A percentile compares a stretch with the other conserved stretches of the same genome.
These are phyloP conservation scores for Lathyrus sativus DNA, from an alignment of 306 rosid species.

Conservation along the genomic window DNA sequence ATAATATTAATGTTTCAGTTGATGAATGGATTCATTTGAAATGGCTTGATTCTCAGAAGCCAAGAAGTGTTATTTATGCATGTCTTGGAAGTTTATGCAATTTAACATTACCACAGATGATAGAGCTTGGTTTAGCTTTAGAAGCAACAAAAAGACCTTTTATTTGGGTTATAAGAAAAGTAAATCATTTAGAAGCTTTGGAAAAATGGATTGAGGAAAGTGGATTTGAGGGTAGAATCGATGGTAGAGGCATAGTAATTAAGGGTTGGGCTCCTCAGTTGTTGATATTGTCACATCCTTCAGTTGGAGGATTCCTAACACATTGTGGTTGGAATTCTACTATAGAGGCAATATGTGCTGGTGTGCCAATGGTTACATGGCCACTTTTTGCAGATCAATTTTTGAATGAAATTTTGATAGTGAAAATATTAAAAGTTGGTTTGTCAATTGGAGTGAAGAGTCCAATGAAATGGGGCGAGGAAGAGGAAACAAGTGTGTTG, in stretches of 20 bases:
- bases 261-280: constrained; percentile 70
- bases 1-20: constrained; percentile 33
- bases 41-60: constrained; percentile 55
- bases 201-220: constrained; percentile 43
- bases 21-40: constrained; percentile 40
- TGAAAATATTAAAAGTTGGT: constrained; percentile 36
- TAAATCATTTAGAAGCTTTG: constrained; percentile 35
- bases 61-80: constrained; percentile 52
- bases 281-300: constrained; percentile 49
- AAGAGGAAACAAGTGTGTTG: constrained; percentile 35
- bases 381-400: constrained; percentile 60
- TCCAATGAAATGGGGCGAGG: constrained; percentile 31
- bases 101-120: constrained; percentile 32
- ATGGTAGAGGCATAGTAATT: constrained; percentile 41
- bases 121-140: constrained; percentile 53
- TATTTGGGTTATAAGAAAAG: constrained; percentile 56
- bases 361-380: constrained; percentile 67
- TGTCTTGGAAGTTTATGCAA: constrained; percentile 61
- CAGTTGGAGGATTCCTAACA: constrained; percentile 58
- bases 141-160: constrained; percentile 59
- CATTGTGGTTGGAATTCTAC: constrained; percentile 74
- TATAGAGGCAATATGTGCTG: constrained; percentile 53
- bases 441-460: constrained; percentile 45
- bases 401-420: constrained; percentile 42
- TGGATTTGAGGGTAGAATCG: constrained; percentile 50